A percentile compares a stretch with the other conserved stretches of the same genome.
Evolutionary conservation across 768 basidiomycete genomes (phyloP).

Genomic region (Suillus alpinus): DNA sequence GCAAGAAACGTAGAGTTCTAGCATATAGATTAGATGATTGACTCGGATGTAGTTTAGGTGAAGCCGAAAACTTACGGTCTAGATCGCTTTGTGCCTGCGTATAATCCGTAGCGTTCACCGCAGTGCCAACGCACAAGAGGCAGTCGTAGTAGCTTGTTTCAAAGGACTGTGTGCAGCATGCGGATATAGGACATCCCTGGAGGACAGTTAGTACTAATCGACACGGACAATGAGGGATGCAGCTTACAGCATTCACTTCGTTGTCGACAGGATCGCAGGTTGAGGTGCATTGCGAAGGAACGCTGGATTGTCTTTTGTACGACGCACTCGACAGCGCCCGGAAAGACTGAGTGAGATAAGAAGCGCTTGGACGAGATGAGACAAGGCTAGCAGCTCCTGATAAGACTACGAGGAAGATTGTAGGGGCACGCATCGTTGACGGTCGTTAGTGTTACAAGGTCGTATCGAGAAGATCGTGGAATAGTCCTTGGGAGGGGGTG

Average conservation of each 20-base stretch:
- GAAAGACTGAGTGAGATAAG: constrained; percentile 4
- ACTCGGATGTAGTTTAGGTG: not conserved
- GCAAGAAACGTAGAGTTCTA: constrained; percentile 26
- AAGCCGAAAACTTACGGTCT: constrained; percentile 30
- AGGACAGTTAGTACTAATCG: constrained; percentile 4
- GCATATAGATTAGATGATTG: not conserved
- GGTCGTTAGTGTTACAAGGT: not conserved
- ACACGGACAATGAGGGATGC: not conserved
- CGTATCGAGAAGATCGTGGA: not conserved
- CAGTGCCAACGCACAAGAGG: constrained; percentile 36
- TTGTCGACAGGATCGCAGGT: constrained; percentile 20
- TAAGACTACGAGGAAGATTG: constrained; percentile 2
- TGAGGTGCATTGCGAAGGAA: constrained; percentile 23
- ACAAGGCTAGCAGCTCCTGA: not conserved
- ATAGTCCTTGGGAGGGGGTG: not conserved
- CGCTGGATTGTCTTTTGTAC: constrained; percentile 14
- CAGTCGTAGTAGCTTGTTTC: constrained; percentile 41
- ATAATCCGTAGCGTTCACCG: constrained; percentile 26
- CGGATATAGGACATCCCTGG: constrained; percentile 27
- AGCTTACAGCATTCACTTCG: constrained; percentile 22
- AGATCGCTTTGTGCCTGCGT: constrained; percentile 27
- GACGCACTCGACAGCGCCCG: constrained; percentile 2
- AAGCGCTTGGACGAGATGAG: constrained; percentile 8
- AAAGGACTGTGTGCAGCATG: constrained; percentile 42
- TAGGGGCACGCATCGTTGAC: constrained; percentile 15